phyloP scores from a whole-genome alignment of 1,284 basidiomycete genomes.

The Rhodotorula sp. region DNA sequence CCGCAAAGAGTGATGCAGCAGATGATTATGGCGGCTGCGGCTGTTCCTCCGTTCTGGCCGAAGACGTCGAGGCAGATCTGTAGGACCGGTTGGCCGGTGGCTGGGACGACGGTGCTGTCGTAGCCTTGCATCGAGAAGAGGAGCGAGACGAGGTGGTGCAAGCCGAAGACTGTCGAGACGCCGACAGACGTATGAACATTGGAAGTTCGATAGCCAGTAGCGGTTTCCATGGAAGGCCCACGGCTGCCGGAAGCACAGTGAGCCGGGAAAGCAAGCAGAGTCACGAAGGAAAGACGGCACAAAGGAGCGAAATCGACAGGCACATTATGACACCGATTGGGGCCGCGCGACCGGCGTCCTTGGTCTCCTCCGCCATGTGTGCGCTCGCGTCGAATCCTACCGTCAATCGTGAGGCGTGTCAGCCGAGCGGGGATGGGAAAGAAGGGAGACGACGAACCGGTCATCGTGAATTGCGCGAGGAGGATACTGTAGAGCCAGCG shows the following conservation, averaged over 20 bases:
- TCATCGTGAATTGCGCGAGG: conserved; percentile 57
- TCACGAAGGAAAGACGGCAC: conserved; percentile 60
- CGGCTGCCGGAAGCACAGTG: no score
- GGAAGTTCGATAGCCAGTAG: no score
- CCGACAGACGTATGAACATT: conserved; percentile 61
- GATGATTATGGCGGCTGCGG: conserved; percentile 58
- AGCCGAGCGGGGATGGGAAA: neutral
- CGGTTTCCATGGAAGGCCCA: no score
- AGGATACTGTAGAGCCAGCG: conserved; percentile 50
- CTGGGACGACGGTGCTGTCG: conserved; percentile 56
- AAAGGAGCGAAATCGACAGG: conserved; percentile 54
- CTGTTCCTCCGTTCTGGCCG: conserved; percentile 59
- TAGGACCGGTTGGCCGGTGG: conserved; percentile 66
- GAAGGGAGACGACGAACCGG: conserved; percentile 56
- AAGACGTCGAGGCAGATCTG: conserved; percentile 73
- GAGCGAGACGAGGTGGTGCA: conserved; percentile 67
- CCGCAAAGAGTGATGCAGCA: conserved; percentile 70
- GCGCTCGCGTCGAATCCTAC: conserved; percentile 34
- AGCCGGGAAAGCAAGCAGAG: no score
- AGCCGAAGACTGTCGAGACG: conserved; percentile 64
- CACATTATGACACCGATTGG: conserved; percentile 43
- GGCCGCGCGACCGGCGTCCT: conserved; percentile 55
- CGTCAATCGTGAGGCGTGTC: neutral
- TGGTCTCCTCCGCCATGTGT: conserved; percentile 74
- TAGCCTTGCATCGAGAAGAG: conserved; percentile 73